A percentile compares a stretch with the other conserved stretches of the same genome.
Conservation (phyloP, 306 rosid genomes). For the Inga leiocalycina region DNA sequence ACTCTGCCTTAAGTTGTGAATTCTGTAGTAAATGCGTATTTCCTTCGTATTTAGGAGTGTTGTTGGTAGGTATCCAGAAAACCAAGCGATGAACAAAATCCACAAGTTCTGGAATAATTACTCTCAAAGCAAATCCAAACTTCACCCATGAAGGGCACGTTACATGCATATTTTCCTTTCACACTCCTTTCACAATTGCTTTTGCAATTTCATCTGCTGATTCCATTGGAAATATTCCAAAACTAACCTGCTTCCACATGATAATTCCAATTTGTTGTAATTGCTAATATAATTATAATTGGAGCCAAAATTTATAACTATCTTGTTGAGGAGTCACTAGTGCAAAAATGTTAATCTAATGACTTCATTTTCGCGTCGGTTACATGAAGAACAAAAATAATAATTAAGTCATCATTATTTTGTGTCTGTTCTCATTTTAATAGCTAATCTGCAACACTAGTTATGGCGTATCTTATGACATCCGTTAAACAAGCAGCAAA, state of each 20-base stretch:
- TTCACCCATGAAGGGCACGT: constrained; percentile 41
- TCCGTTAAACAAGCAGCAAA: too few species aligned
- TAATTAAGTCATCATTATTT: too few species aligned
- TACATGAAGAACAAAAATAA: too few species aligned
- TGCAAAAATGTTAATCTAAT: too few species aligned
- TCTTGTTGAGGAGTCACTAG: too few species aligned
- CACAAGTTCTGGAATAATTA: constrained; percentile 20
- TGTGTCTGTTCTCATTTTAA: too few species aligned
- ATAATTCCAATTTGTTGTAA: not conserved
- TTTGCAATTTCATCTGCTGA: constrained; percentile 35
- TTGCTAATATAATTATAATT: not conserved
- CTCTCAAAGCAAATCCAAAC: constrained; percentile 15
- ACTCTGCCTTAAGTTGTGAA: not conserved
- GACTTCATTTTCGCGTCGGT: too few species aligned
- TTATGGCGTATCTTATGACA: too few species aligned
- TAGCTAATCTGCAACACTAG: too few species aligned
- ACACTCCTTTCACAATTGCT: constrained; percentile 35
- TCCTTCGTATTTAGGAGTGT: not conserved
- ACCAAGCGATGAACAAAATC: not conserved
- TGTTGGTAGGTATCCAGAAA: not conserved
- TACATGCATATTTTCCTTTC: constrained; percentile 41
- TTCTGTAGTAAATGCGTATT: not conserved
- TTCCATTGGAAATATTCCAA: constrained; percentile 37
- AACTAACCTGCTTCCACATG: constrained; percentile 23
- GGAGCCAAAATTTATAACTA: not conserved